Conservation (phyloP, 495 filamentous ascomycete genomes). For the Talaromyces nanjingensis region DNA sequence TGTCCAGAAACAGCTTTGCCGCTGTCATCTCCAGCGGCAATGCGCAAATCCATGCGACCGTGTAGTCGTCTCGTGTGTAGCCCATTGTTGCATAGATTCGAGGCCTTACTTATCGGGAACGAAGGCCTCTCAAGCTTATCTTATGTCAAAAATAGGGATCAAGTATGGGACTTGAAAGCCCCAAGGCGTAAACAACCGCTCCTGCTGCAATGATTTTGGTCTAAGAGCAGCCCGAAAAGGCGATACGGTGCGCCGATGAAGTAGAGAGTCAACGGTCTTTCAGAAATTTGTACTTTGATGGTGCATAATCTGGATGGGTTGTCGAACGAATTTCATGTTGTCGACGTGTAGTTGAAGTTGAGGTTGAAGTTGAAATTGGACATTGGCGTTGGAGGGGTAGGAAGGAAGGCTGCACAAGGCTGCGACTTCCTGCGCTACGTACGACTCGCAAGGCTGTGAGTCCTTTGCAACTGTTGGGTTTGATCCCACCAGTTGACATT, state of each 20-base stretch:
- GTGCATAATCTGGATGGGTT: neutral
- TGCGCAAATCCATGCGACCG: neutral
- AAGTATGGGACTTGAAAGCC: too few relatives aligned
- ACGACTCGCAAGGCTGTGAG: neutral
- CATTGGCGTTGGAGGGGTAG: neutral
- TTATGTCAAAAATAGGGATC: too few relatives aligned
- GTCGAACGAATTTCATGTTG: too few relatives aligned
- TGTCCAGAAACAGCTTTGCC: constrained; percentile 21
- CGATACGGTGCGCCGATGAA: too few relatives aligned
- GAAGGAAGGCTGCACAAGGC: neutral
- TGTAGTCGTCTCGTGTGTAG: neutral
- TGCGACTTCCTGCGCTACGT: neutral
- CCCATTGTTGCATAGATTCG: too few relatives aligned
- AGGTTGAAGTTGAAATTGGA: neutral
- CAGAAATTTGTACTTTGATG: neutral
- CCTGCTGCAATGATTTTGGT: too few relatives aligned
- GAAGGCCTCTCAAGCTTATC: too few relatives aligned
- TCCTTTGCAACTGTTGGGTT: neutral
- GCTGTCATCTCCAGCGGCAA: constrained; percentile 24
- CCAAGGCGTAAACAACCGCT: too few relatives aligned
- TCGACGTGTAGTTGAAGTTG: neutral
- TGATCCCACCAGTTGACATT: too few relatives aligned
- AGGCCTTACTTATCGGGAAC: too few relatives aligned
- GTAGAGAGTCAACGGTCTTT: too few relatives aligned
- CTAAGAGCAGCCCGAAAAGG: too few relatives aligned